phyloP scores from a whole-genome alignment of 176 grass and related monocot species.

The Chloris gayana region DNA sequence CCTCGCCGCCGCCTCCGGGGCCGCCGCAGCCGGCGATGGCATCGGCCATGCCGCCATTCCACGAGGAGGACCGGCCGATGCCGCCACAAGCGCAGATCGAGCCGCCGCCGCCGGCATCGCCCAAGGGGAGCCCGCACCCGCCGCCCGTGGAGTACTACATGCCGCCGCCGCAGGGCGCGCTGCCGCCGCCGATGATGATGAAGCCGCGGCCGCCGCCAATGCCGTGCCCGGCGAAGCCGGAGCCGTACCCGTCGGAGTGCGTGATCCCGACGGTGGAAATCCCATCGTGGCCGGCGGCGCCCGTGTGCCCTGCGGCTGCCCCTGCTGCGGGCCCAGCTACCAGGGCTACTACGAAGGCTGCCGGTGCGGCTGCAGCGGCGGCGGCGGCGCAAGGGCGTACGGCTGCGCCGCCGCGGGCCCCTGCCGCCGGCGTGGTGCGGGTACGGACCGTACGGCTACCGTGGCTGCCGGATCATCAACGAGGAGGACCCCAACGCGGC shows the following conservation, averaged over 20 bases:
- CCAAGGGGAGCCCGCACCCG: neutral
- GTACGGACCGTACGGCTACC: conserved; percentile 7
- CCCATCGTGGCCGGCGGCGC: conserved; percentile 37
- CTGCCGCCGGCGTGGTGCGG: conserved; percentile 3
- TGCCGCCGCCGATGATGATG: neutral
- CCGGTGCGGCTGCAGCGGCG: conserved; percentile 35
- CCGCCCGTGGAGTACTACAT: neutral
- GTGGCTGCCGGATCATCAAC: conserved; percentile 40
- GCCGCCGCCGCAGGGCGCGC: neutral
- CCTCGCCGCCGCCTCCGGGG: neutral
- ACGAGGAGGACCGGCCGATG: conserved; percentile 17
- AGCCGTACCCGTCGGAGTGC: neutral
- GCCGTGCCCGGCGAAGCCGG: neutral
- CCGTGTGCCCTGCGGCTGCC: conserved; percentile 11
- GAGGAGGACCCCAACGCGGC: conserved; percentile 57
- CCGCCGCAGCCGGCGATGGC: neutral
- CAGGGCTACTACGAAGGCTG: conserved; percentile 54
- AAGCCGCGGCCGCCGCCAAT: neutral
- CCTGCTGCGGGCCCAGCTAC: conserved; percentile 51
- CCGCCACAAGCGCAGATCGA: conserved; percentile 16
- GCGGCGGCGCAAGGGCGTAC: conserved; percentile 35
- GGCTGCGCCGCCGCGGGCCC: conserved; percentile 16
- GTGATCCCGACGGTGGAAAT: conserved; percentile 33
- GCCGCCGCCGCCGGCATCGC: conserved; percentile 6
- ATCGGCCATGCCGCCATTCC: neutral